Conservation (phyloP, 305 asterid species). For the Fraxinus velutina region DNA sequence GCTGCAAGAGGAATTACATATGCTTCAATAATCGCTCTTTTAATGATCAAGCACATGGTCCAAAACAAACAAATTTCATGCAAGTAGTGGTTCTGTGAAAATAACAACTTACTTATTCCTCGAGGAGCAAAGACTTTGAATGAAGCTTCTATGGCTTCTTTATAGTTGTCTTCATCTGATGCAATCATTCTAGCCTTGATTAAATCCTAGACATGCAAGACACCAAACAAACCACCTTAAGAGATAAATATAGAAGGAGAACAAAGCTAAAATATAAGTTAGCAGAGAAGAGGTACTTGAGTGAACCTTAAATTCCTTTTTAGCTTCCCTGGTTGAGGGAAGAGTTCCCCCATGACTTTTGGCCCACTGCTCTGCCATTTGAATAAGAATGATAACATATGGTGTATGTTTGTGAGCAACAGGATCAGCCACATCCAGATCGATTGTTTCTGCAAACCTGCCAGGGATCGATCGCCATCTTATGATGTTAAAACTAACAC, state of each 20-base stretch:
- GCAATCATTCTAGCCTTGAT: constrained; percentile 74
- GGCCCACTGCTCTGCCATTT: constrained; percentile 73
- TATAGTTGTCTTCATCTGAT: constrained; percentile 86
- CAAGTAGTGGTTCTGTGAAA: neutral
- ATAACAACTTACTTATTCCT: constrained; percentile 79
- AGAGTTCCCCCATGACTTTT: constrained; percentile 64
- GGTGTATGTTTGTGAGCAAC: constrained; percentile 83
- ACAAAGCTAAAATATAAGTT: constrained; percentile 1
- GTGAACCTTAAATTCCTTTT: constrained; percentile 69
- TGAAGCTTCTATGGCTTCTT: constrained; percentile 89
- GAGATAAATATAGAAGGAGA: constrained; percentile 5
- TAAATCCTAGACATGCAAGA: constrained; percentile 55
- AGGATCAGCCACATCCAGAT: constrained; percentile 67
- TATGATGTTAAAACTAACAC: neutral
- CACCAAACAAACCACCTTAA: constrained; percentile 34
- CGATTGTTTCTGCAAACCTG: constrained; percentile 78
- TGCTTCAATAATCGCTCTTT: too few relatives aligned
- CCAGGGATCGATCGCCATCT: constrained; percentile 24
- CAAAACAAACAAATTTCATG: neutral
- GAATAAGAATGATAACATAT: constrained; percentile 73
- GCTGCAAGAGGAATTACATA: too few relatives aligned
- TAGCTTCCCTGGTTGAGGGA: constrained; percentile 81
- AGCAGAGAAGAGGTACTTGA: constrained; percentile 1
- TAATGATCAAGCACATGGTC: too few relatives aligned
- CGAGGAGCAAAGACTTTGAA: constrained; percentile 76